phyloP scores from a whole-genome alignment of 805 yeast species.

The Saccharomycopsis selenospora region DNA sequence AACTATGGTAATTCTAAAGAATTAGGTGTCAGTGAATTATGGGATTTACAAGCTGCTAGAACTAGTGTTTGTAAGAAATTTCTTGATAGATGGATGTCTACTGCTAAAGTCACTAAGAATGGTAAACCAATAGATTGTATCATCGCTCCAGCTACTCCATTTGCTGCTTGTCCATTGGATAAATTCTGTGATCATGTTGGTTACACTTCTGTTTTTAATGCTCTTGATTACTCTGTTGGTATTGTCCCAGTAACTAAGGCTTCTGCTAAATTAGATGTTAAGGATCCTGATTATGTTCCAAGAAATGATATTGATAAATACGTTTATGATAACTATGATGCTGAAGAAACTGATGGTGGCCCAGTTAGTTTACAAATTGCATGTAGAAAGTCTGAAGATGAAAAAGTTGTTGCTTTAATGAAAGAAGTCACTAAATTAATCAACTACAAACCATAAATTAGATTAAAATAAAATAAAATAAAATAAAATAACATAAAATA shows the following conservation, averaged over 20 bases:
- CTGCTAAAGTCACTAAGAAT: constrained; percentile 31
- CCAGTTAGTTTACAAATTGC: constrained; percentile 63
- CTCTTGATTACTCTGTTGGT: constrained; percentile 35
- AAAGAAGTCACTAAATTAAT: constrained; percentile 27
- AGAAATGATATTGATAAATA: constrained; percentile 38
- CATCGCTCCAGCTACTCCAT: constrained; percentile 40
- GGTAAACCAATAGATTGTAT: constrained; percentile 41
- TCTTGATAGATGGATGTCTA: constrained; percentile 27
- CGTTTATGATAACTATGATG: constrained; percentile 41
- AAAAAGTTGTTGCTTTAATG: constrained; percentile 47
- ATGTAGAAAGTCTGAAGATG: constrained; percentile 55
- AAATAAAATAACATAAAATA: no score
- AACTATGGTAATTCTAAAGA: constrained; percentile 26
- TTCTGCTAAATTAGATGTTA: constrained; percentile 35
- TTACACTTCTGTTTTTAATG: constrained; percentile 38
- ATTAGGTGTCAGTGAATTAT: constrained; percentile 27
- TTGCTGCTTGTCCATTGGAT: constrained; percentile 33
- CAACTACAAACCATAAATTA: no score
- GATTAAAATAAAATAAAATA: no score
- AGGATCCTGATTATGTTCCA: constrained; percentile 26
- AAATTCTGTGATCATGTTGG: constrained; percentile 29
- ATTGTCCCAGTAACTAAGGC: constrained; percentile 42
- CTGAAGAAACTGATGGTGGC: constrained; percentile 47
- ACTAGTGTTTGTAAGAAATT: constrained; percentile 26
- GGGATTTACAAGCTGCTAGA: constrained; percentile 33